phyloP scores from a whole-genome alignment of 495 filamentous ascomycete genomes.

The Patellaria atrata region DNA sequence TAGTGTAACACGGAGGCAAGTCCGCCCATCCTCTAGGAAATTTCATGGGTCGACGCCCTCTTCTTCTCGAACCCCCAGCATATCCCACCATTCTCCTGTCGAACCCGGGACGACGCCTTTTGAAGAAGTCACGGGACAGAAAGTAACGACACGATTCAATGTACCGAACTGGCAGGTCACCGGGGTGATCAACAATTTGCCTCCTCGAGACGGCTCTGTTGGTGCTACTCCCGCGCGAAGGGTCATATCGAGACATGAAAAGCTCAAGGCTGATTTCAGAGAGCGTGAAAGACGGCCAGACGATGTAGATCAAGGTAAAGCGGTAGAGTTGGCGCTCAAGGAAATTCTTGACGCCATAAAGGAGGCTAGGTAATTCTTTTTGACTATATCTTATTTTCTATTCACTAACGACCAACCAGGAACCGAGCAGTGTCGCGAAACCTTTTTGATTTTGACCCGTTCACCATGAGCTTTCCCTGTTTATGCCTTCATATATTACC shows the following conservation, averaged over 20 bases:
- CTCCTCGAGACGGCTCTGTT: conserved; percentile 30
- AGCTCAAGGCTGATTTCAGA: conserved; percentile 44
- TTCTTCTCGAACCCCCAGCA: conserved; percentile 1
- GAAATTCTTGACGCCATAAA: conserved; percentile 66
- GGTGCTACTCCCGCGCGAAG: conserved; percentile 28
- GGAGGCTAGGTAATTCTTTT: conserved; percentile 62
- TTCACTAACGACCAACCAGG: conserved; percentile 6
- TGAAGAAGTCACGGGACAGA: conserved; percentile 1
- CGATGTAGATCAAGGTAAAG: conserved; percentile 56
- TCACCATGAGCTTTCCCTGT: conserved; percentile 64
- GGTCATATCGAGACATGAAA: conserved; percentile 28
- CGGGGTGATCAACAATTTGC: conserved; percentile 68
- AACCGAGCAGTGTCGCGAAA: conserved; percentile 7
- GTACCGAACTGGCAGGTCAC: conserved; percentile 62
- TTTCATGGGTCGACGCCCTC: conserved; percentile 28
- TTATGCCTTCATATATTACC: conserved; percentile 68
- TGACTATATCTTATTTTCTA: neutral
- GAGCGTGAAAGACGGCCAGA: conserved; percentile 41
- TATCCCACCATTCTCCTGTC: neutral
- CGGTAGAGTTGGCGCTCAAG: conserved; percentile 69
- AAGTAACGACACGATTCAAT: conserved; percentile 40
- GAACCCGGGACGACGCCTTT: neutral
- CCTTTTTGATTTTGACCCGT: conserved; percentile 68
- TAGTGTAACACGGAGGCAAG: conserved; percentile 68
- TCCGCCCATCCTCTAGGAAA: conserved; percentile 45